Evolutionary conservation across 495 filamentous ascomycete species (phyloP), one percentile per base, ranked within the genome.

Genomic region (Daldinia concentrica): DNA sequence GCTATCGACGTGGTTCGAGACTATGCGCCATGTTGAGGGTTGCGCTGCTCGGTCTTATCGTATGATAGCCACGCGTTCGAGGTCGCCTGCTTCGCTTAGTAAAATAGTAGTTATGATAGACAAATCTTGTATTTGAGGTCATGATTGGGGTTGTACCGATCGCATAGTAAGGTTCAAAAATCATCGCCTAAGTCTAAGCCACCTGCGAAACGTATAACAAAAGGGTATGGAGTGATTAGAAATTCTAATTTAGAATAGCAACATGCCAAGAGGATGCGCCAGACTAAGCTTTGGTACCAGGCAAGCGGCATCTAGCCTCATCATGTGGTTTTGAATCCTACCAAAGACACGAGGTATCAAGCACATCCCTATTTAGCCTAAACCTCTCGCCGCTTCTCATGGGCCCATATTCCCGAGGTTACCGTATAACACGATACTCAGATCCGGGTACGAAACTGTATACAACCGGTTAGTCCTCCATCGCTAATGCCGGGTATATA

Each of bases 311-410:
- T 66, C 43, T 50, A 63, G 55, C 59, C 63, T 26, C 51, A 72
- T 27, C 68, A 62, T 67, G 36, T 67, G 55, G 58, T 36, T 54
- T 19, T n/a, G 9, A 48, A 55, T 15, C 58, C 27, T 56, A 50
- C 64, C 45, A 56, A 26, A 50, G 67, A 64, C 63, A 34, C 43
- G 8, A 29, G 37, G 24, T 48, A 12, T 39, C 32, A 43, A 19
- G 22, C 11, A 14, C 14, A 4, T 30, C 26, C 36, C 37, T 45
- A 57, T 65, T 73, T 69, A 73, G 64, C 70, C 70, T 59, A 14
- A 73, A 68, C 2, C 43, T 19, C 37, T 14, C 37, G 34, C 19
- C 14, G 39, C 54, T 56, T 60, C 59, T 60, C 34, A 57, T 48
- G 27, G 54, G 69, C 15, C 52, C 43, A 58, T 56, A 14, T 30